A percentile compares a stretch with the other conserved stretches of the same genome.
Conservation (phyloP, 257 asterid species). For the Solanum paucissectum region DNA sequence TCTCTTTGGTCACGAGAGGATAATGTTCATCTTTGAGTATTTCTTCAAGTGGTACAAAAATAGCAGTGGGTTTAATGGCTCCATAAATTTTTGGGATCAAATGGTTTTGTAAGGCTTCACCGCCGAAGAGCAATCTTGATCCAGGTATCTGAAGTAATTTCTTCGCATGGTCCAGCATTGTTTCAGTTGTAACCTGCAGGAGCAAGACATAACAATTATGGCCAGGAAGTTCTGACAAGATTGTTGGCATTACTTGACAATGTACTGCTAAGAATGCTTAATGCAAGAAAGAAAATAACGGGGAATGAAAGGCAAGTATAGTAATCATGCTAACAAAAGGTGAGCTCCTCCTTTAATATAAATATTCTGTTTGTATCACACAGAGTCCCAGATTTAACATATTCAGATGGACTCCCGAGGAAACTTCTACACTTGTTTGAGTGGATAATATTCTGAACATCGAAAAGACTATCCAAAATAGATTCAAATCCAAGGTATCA, state of each 20-base stretch:
- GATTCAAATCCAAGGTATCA: not conserved
- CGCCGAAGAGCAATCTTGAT: slow-evolving; percentile 80
- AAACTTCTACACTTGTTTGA: not conserved
- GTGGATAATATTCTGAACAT: not conserved
- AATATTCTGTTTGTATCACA: not conserved
- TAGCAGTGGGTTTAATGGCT: slow-evolving; percentile 94
- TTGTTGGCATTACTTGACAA: not conserved
- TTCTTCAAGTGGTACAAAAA: slow-evolving; percentile 79
- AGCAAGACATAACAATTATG: not conserved
- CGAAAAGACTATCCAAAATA: not conserved
- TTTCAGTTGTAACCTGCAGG: slow-evolving; percentile 68
- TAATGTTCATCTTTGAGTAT: slow-evolving; percentile 57
- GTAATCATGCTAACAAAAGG: not conserved
- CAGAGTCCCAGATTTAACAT: not conserved
- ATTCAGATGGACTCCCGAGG: not conserved
- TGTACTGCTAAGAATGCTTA: not conserved
- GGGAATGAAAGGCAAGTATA: not conserved
- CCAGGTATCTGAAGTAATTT: slow-evolving; percentile 77
- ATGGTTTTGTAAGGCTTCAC: slow-evolving; percentile 66
- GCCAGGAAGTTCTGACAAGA: not conserved
- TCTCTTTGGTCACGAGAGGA: slow-evolving; percentile 70
- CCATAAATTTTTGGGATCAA: slow-evolving; percentile 81
- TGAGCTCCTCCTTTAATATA: not conserved
- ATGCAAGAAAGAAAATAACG: not conserved
- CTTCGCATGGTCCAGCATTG: slow-evolving; percentile 64